Conservation (phyloP, 2,329 filamentous ascomycete species). For the Colletotrichum costaricense region DNA sequence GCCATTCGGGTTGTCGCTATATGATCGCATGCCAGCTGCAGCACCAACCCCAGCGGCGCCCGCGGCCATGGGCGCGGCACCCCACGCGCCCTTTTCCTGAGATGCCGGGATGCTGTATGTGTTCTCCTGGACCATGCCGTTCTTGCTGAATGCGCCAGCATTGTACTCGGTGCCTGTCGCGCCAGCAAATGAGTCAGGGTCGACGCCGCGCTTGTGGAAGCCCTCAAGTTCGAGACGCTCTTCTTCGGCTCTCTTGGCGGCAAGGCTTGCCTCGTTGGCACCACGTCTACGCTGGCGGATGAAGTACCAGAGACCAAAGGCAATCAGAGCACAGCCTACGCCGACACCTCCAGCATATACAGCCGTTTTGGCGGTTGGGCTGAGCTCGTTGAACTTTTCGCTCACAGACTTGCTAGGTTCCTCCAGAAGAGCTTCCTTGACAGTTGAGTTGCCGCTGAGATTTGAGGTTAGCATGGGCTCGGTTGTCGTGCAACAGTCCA, state of each 20-base stretch:
- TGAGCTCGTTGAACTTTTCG: slow-evolving; percentile 66
- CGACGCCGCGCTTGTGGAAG: slow-evolving; percentile 58
- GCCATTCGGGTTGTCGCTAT: slow-evolving; percentile 18
- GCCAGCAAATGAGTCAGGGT: slow-evolving; percentile 58
- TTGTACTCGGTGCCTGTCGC: slow-evolving; percentile 51
- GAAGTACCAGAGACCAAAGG: slow-evolving; percentile 62
- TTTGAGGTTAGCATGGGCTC: slow-evolving; percentile 33
- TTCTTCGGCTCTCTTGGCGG: slow-evolving; percentile 54
- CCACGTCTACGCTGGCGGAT: slow-evolving; percentile 66
- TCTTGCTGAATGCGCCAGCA: slow-evolving; percentile 44
- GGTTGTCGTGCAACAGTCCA: background rate
- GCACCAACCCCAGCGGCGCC: slow-evolving; percentile 33
- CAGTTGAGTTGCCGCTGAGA: slow-evolving; percentile 68
- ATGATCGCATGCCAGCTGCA: slow-evolving; percentile 28
- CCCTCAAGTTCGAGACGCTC: slow-evolving; percentile 64
- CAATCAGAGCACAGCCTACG: slow-evolving; percentile 55
- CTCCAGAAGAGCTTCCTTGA: slow-evolving; percentile 55
- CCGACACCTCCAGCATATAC: slow-evolving; percentile 63
- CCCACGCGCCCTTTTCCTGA: slow-evolving; percentile 44
- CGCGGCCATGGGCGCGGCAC: slow-evolving; percentile 34
- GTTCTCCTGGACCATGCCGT: slow-evolving; percentile 41
- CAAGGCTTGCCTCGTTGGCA: slow-evolving; percentile 60
- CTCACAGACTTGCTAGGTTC: slow-evolving; percentile 55
- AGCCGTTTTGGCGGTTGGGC: slow-evolving; percentile 60
- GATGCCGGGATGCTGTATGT: slow-evolving; percentile 46